Percentiles rank a stretch among this genome's conserved stretches.
These are phyloP conservation scores for Orbilia brochopaga DNA, from an alignment of 2,329 filamentous ascomycete species.

Conservation along the genomic window DNA sequence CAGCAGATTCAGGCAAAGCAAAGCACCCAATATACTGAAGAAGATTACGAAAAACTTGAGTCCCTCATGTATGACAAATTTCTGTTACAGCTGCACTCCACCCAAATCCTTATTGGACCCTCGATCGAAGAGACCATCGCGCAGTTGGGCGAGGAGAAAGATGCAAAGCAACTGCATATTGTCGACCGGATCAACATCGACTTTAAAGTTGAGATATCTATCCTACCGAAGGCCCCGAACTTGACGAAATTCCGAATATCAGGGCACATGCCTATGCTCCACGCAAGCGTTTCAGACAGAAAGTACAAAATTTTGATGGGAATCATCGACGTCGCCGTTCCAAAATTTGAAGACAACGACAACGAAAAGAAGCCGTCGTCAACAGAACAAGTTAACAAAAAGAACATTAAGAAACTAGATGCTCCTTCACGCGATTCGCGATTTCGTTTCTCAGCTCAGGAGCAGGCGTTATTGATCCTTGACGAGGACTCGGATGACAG, in stretches of 20 bases:
- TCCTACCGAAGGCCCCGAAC: constrained; percentile 93
- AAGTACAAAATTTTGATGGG: constrained; percentile 99
- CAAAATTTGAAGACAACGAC: constrained; percentile 70
- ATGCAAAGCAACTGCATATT: constrained; percentile 78
- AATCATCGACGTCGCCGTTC: constrained; percentile 91
- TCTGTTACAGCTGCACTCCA: constrained; percentile 87
- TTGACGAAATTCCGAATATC: constrained; percentile 90
- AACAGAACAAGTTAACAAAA: neutral
- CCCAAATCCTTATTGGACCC: constrained; percentile 91
- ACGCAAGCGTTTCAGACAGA: constrained; percentile 87
- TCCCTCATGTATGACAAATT: constrained; percentile 98
- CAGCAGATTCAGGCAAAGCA: constrained; percentile 91
- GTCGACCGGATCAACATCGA: constrained; percentile 98
- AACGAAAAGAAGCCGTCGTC: constrained; percentile 54
- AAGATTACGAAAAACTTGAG: constrained; percentile 86
- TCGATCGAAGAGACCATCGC: constrained; percentile 88
- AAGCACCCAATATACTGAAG: constrained; percentile 81
- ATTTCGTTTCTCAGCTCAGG: constrained; percentile 73
- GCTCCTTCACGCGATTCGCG: constrained; percentile 62
- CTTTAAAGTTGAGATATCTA: constrained; percentile 94
- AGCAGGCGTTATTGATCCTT: constrained; percentile 79
- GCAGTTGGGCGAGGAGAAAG: constrained; percentile 69
- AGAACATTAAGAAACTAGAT: constrained; percentile 11
- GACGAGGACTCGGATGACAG: constrained; percentile 58
- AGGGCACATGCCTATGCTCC: constrained; percentile 87